phyloP scores from a whole-genome alignment of 345 rosid genomes.

The Salix arbutifolia region DNA sequence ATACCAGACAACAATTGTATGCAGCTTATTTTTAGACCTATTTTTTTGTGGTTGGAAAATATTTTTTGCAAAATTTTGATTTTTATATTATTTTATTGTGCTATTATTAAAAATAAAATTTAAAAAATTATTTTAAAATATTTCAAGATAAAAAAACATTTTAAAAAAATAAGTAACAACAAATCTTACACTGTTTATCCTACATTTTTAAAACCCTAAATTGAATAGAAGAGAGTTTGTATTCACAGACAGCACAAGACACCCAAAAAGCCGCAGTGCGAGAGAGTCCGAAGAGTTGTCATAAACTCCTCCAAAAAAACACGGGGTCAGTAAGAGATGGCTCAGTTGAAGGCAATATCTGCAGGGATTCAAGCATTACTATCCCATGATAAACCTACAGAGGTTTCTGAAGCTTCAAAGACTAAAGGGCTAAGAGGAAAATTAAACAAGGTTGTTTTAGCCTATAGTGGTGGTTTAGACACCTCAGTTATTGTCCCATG shows the following conservation, averaged over 20 bases:
- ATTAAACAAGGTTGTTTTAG: conserved; percentile 84
- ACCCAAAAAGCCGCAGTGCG: neutral
- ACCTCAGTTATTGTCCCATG: conserved; percentile 97
- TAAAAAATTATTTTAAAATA: too few species aligned
- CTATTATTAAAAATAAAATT: too few species aligned
- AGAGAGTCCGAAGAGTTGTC: neutral
- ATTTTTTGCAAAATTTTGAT: too few species aligned
- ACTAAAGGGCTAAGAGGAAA: conserved; percentile 67
- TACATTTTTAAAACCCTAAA: neutral
- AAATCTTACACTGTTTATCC: neutral
- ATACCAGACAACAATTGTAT: too few species aligned
- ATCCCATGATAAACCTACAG: conserved; percentile 36
- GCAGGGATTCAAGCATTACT: conserved; percentile 59
- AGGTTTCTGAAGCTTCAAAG: conserved; percentile 24
- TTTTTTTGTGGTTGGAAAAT: too few species aligned
- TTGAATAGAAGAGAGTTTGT: neutral
- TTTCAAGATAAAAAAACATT: too few species aligned
- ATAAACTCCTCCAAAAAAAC: neutral
- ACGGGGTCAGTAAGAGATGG: conserved; percentile 13
- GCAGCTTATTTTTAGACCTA: too few species aligned
- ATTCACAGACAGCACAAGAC: neutral
- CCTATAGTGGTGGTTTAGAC: conserved; percentile 96
- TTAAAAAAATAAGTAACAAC: too few species aligned
- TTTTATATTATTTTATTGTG: too few species aligned
- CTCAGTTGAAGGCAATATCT: conserved; percentile 28